Evolutionary conservation across 176 grass and related monocot genomes (phyloP), one percentile per base, ranked within the genome.

Genomic region (Tillandsia fasciculata): DNA sequence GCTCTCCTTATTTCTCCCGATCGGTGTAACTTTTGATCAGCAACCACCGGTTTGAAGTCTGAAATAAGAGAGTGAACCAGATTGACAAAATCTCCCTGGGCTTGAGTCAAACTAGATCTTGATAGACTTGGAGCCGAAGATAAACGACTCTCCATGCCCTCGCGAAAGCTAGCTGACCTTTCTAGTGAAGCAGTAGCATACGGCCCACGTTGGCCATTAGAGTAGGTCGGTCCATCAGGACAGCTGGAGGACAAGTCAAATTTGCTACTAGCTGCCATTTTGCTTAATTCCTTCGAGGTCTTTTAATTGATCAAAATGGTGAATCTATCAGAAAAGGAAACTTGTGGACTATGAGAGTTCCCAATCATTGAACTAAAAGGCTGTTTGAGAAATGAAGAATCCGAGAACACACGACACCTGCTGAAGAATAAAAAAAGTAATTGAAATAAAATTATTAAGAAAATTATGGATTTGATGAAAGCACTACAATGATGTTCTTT

Each of bases 251-350:
- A 24, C 69, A 91, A 83, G 66, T 88, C 87, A 13, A 87, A 96
- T 85, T 87, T 96, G 72, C 82, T 86, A 71, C 74, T 63, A 78
- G 87, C 79, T 78, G 87, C 70, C 87, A 90, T 90, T 78, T 68
- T n/a, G 20, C 33, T 57, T 29, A 11, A 61, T 61, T 20, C 20
- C 26, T 59, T 72, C 24, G 18, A 3, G 53, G 11, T 58, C 27
- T 72, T 10, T n/a, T 61, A 20, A 61, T 14, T 49, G 9, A 49
- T 15, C 13, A 47, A 67, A 67, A 67, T n/a, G 29, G 33, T 20
- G 33, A 67, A 49, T 15, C 12, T 9, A 8, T 10, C n/a, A 33
- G 15, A 7, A 67, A 15, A 67, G 33, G 12, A 67, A 48, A 67
- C 10, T 27, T 10, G 15, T 63, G 58, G 6, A 63, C 20, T 22